Base-by-base conservation (phyloP, 2,329 filamentous ascomycete species). In the Dissoconium aciculare region DNA sequence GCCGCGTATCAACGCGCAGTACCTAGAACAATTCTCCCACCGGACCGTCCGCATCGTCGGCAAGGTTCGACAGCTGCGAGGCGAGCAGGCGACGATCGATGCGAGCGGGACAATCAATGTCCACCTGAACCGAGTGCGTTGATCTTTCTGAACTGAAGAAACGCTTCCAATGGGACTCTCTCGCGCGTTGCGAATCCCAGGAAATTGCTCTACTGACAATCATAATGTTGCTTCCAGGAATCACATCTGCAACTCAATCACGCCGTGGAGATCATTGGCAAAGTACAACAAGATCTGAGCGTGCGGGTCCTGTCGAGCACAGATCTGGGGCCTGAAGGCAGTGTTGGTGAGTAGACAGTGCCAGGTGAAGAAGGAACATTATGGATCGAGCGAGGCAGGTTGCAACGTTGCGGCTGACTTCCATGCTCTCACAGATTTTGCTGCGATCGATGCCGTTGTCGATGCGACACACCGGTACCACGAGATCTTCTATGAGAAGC, bases 1-100 rank as follows among this genome's bases (percentile, higher is more conserved):
- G 28, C 87, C 89, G 16, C 84, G 89, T 55, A 73, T 94, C 54
- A 82, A 80, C 28, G 78, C 79, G 31, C 61, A 67, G 24, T 79
- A 87, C 58, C 77, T 95, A 35, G 72, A 83, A 52, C 66, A 67
- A 49, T 92, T 85, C 60, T 56, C 60, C 29, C 58, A 69, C 50
- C 61, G 71, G 42, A 80, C 79, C 39, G 80, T 95, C 39, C 84
- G 84, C 46, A 65, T 95, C 33, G 67, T 92, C 4, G 89, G 89
- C 47, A 84, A 78, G 47, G 84, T 95, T 27, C 69, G 71, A 3
- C 76, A 89, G 47, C 65, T 95, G 14, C 75, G 76, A 30, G 85
- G 85, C 43, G 80, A 89, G 31, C 69, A 71, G 30, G 87, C 84
- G 0, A 72, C 74, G 4, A 69, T 95, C 16, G 83, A 93, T 34